Evolutionary conservation across 768 basidiomycete genomes (phyloP).

Genomic region (Boletales sp.): DNA sequence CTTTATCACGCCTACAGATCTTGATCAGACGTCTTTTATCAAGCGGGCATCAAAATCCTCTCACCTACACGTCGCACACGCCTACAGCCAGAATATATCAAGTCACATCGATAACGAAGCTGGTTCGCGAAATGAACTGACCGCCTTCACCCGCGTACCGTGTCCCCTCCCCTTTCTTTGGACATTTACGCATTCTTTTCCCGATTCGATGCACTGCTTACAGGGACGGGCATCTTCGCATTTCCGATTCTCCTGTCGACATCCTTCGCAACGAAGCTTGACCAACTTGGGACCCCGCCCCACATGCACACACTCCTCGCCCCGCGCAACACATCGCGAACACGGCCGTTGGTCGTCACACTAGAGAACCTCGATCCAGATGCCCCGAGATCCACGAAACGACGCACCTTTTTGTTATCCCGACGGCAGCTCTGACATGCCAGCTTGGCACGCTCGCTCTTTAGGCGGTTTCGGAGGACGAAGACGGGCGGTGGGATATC

Average conservation of each 20-base stretch:
- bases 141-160: slow-evolving; percentile 59
- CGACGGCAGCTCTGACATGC: slow-evolving; percentile 59
- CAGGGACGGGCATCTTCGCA: slow-evolving; percentile 63
- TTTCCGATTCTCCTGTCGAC: slow-evolving; percentile 51
- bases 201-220: slow-evolving; percentile 44
- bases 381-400: neutral
- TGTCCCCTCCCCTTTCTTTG: slow-evolving; percentile 54
- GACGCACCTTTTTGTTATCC: slow-evolving; percentile 60
- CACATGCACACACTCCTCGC: slow-evolving; percentile 55
- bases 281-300: slow-evolving; percentile 54
- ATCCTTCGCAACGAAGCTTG: slow-evolving; percentile 57
- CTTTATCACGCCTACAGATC: slow-evolving; percentile 52
- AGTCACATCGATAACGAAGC: slow-evolving; percentile 3
- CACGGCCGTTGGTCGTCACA: slow-evolving; percentile 65
- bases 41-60: slow-evolving; percentile 9
- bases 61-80: slow-evolving; percentile 60
- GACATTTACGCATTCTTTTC: slow-evolving; percentile 45
- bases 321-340: slow-evolving; percentile 51
- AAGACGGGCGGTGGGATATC: slow-evolving; percentile 22
- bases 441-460: slow-evolving; percentile 51
- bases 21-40: slow-evolving; percentile 11
- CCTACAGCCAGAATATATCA: slow-evolving; percentile 33
- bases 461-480: slow-evolving; percentile 28
- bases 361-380: slow-evolving; percentile 27
- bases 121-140: slow-evolving; percentile 30